phyloP scores from a whole-genome alignment of 2,329 filamentous ascomycete genomes.

The Aspergillus caelatus region DNA sequence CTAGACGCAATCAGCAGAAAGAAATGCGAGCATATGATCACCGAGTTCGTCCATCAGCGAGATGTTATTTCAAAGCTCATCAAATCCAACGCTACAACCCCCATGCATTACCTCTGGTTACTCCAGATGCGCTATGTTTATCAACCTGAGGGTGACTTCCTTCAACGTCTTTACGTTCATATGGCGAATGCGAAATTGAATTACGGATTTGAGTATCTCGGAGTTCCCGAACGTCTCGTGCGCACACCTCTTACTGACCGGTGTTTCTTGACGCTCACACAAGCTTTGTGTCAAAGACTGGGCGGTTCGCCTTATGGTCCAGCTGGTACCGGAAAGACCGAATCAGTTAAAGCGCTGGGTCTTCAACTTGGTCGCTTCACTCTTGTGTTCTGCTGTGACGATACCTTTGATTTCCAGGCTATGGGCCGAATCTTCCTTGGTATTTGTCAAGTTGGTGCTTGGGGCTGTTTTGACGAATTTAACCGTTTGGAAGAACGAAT shows the following conservation, averaged over 20 bases:
- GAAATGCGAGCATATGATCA: slow-evolving; percentile 98
- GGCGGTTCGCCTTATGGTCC: slow-evolving; percentile 97
- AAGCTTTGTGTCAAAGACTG: slow-evolving; percentile 90
- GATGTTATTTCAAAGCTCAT: slow-evolving; percentile 89
- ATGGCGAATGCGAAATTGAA: slow-evolving; percentile 96
- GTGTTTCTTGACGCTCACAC: slow-evolving; percentile 96
- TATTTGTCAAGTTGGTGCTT: slow-evolving; percentile 98
- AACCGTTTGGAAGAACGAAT: slow-evolving; percentile 98
- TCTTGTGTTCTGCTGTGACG: slow-evolving; percentile 98
- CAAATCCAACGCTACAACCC: slow-evolving; percentile 70
- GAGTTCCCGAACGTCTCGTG: slow-evolving; percentile 93
- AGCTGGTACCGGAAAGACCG: slow-evolving; percentile 97
- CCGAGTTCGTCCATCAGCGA: slow-evolving; percentile 96
- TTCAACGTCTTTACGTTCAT: slow-evolving; percentile 82
- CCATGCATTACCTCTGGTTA: slow-evolving; percentile 88
- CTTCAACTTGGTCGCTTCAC: slow-evolving; percentile 96
- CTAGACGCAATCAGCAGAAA: slow-evolving; percentile 84
- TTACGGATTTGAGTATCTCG: slow-evolving; percentile 98
- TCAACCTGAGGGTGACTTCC: slow-evolving; percentile 74
- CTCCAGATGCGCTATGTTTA: slow-evolving; percentile 98
- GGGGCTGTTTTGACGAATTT: slow-evolving; percentile 99
- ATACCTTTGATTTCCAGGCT: slow-evolving; percentile 99
- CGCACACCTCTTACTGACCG: slow-evolving; percentile 95
- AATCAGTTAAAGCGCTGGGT: slow-evolving; percentile 97
- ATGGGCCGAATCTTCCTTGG: slow-evolving; percentile 99